Conservation (phyloP, 495 filamentous ascomycete species). For the Staphylotrichum longicolle region DNA sequence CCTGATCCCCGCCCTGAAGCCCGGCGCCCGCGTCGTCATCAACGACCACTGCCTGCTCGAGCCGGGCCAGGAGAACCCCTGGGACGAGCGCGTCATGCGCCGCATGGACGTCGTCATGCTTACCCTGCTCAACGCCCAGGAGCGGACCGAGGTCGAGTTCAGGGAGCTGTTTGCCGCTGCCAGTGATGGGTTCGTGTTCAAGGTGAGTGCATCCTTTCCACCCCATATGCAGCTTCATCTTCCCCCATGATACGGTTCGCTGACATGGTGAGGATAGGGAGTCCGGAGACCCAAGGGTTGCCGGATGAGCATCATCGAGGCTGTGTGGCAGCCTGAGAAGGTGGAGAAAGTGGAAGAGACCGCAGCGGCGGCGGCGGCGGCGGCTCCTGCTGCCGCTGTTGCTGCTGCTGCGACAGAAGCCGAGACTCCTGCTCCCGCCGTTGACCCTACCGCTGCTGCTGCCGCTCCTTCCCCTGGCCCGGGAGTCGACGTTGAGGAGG, state of each 20-base stretch:
- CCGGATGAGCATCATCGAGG: slow-evolving; percentile 52
- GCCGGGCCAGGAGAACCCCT: slow-evolving; percentile 41
- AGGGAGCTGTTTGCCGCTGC: slow-evolving; percentile 46
- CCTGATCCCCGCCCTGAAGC: slow-evolving; percentile 56
- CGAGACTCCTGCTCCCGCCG: neutral
- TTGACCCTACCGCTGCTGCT: neutral
- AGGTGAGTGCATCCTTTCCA: slow-evolving; percentile 29
- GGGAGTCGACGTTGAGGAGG: neutral
- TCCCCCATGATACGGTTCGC: neutral
- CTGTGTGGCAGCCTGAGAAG: slow-evolving; percentile 45
- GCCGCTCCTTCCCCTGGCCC: neutral
- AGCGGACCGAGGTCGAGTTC: slow-evolving; percentile 52
- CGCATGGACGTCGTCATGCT: slow-evolving; percentile 59
- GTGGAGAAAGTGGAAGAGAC: slow-evolving; percentile 4
- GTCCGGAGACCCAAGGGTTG: slow-evolving; percentile 40
- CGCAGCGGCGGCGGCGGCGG: too few relatives aligned
- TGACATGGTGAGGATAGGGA: slow-evolving; percentile 32
- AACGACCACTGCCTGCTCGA: slow-evolving; percentile 54
- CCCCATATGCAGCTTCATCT: neutral
- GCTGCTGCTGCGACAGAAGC: neutral
- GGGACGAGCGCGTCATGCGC: slow-evolving; percentile 53
- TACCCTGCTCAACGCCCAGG: slow-evolving; percentile 52
- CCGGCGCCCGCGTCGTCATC: slow-evolving; percentile 50
- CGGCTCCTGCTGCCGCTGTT: too few relatives aligned
- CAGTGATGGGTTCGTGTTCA: slow-evolving; percentile 44